Evolutionary conservation across 495 filamentous ascomycete species (phyloP).

Genomic region (Daldinia bambusicola): DNA sequence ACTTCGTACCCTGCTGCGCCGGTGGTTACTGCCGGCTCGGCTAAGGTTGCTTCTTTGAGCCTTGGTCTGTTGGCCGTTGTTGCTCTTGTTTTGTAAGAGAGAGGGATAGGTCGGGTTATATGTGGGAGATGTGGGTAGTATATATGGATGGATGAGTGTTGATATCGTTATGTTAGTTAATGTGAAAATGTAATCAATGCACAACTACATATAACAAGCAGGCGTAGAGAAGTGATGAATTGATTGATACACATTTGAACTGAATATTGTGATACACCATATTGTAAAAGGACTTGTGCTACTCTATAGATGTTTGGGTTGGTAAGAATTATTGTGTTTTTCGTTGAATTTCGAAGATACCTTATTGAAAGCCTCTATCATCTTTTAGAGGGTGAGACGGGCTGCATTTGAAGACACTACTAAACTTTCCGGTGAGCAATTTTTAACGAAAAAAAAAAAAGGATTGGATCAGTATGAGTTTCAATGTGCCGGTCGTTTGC

Average conservation of each 20-base stretch:
- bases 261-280: background rate
- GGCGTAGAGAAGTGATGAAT: background rate
- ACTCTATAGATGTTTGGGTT: too few relatives aligned
- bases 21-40: constrained; percentile 28
- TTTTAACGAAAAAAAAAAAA: too few relatives aligned
- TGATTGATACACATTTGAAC: background rate
- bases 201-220: background rate
- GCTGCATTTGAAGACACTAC: too few relatives aligned
- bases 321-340: too few relatives aligned
- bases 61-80: constrained; percentile 34
- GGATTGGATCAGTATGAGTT: too few relatives aligned
- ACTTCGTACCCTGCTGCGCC: constrained; percentile 26
- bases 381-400: too few relatives aligned
- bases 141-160: background rate
- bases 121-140: background rate
- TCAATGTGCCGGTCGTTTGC: too few relatives aligned
- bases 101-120: background rate
- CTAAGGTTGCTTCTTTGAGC: constrained; percentile 29
- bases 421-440: too few relatives aligned
- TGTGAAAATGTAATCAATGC: background rate
- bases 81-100: constrained; percentile 26
- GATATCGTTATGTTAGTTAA: background rate
- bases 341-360: too few relatives aligned
- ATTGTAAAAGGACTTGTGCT: background rate
- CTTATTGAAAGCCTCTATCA: too few relatives aligned